Evolutionary conservation across 345 rosid genomes (phyloP), one percentile per base, ranked within the genome.

Genomic region (Citrus inodora): DNA sequence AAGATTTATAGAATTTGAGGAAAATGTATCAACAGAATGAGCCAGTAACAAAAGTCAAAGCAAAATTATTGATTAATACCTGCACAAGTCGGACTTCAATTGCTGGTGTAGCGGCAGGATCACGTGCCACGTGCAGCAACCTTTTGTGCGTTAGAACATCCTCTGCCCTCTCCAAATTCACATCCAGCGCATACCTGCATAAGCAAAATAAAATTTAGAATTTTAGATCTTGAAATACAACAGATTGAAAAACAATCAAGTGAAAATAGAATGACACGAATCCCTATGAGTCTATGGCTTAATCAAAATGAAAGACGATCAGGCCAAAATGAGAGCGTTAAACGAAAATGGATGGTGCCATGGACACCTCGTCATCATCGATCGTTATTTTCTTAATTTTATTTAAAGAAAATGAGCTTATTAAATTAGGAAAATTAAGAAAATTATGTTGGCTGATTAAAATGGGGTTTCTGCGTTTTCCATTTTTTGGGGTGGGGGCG

Each of bases 71-170:
- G 35, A 60, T 27, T 7, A 67, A 27, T 83, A 92, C 93, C 90
- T 82, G 90, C 69, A 80, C 87, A 24, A 83, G 91, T 61, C 90
- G 90, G 71, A 90, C 93, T 83, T 88, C 91, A 60, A 90, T 85
- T 3, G 92, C 92, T 33, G 91, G 93, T 70, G 92, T 80, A 33
- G 86, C 82, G 16, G 80, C 86, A 55, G 88, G 88, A 82, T 86
- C 76, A 60, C 71, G 83, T 27, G 93, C 95, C 84, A 66, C 82
- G 16, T 81, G 73, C 53, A 90, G 87, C 56, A 91, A 84, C 77
- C 84, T 90, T 80, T 88, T 87, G 81, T 91, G 93, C 91, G 88
- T 85, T 7, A 88, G 86, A 59, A 90, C 95, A 81, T 91, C 93
- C 67, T 89, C 79, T 16, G 93, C 87, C 80, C 80, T 88, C 81